Base-by-base conservation (phyloP, 169 alveolate species). In the Theileria annulata region DNA sequence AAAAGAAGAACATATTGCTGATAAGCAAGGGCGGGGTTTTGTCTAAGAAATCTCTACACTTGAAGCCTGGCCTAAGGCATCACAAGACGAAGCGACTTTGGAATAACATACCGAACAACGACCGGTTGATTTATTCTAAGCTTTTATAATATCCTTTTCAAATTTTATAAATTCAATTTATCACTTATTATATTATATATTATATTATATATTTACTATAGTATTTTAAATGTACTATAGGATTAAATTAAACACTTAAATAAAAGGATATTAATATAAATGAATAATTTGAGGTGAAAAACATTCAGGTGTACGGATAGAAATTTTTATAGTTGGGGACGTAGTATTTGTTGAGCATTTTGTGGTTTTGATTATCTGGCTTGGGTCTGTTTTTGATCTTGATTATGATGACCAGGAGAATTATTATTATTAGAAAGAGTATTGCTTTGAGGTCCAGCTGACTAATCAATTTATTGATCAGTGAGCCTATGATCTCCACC, bases 401-500 rank as follows among this genome's bases (percentile, higher is more conserved):
- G 67, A 58, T 62, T 8, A 15, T 62, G 23, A 62, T 15, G 49
- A 62, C 8, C 19, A 62, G 71, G 28, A 62, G 49, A 3, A 62
- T n/a, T 6, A 62, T 51, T 9, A 68, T 62, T 13, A 84, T 4
- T 10, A 84, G 59, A 21, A 84, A 68, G 10, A 77, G 77, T 27
- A 84, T 80, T 10, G 90, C 69, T 25, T 85, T 77, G 17, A 60
- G 51, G 69, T 84, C 90, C 70, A 84, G 68, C 25, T 76, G 86
- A 23, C 72, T 60, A 21, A 84, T 66, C 19, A 84, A 70, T 28
- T 72, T 78, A 63, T 84, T 84, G 0, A 84, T 58, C 15, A 77
- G 77, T 2, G 81, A 79, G 12, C 84, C 90, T 17, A 84, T 59
- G 19, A 84, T 68, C 68, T 77, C 84, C 33, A 82, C 90, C 1